Percentiles rank a stretch among this genome's conserved stretches.
These are phyloP conservation scores for Ensete glaucum DNA, from an alignment of 176 grass and related monocot genomes.

Conservation along the genomic window DNA sequence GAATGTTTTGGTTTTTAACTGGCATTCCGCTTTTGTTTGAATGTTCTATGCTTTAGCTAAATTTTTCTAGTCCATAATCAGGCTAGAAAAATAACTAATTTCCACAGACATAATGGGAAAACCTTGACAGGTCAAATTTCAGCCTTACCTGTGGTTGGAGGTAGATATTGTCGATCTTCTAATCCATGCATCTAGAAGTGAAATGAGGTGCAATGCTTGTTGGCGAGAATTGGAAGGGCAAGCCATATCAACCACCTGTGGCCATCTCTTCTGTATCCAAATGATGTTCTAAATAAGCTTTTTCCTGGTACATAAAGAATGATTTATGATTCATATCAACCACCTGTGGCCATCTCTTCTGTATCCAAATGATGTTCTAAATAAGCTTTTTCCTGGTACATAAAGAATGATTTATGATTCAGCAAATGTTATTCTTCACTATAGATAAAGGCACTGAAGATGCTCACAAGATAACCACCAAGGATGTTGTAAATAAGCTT, in stretches of 20 bases:
- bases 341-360: slow-evolving; percentile 82
- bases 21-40: too few relatives aligned
- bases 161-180: not conserved
- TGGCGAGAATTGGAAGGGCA: slow-evolving; percentile 75
- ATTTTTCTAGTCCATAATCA: too few relatives aligned
- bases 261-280: slow-evolving; percentile 84
- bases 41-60: too few relatives aligned
- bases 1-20: too few relatives aligned
- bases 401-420: slow-evolving; percentile 5
- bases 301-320: not conserved
- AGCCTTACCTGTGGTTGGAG: not conserved
- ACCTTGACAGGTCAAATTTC: not conserved
- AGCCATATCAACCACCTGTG: slow-evolving; percentile 74
- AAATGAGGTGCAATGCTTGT: slow-evolving; percentile 96
- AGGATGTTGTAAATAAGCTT: not conserved
- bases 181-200: not conserved
- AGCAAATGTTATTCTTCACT: slow-evolving; percentile 3
- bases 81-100: not conserved
- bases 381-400: not conserved
- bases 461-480: slow-evolving; percentile 1
- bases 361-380: slow-evolving; percentile 29
- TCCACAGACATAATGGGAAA: not conserved
- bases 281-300: not conserved
- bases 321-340: slow-evolving; percentile 42
- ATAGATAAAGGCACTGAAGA: slow-evolving; percentile 53